These are phyloP conservation scores for Candida manassasensis DNA, from an alignment of 805 yeast species.

Conservation along the genomic window DNA sequence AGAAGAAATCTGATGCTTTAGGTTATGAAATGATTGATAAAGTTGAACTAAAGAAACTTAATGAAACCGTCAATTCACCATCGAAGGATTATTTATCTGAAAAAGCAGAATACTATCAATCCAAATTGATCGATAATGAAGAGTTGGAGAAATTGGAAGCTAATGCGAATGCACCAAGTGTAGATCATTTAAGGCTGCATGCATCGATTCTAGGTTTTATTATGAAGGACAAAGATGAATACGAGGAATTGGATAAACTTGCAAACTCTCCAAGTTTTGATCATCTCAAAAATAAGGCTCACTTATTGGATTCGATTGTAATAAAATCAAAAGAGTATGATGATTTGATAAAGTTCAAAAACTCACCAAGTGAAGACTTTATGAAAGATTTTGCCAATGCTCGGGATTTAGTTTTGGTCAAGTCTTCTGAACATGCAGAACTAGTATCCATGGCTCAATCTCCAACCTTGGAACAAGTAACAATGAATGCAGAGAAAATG, in stretches of 20 bases:
- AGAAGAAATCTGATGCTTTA: slow-evolving; percentile 11
- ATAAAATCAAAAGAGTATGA: slow-evolving; percentile 3
- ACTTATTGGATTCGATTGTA: slow-evolving; percentile 10
- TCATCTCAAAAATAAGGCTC: slow-evolving; percentile 15
- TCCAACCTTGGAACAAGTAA: slow-evolving; percentile 27
- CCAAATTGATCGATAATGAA: not conserved
- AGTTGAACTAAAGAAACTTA: not conserved
- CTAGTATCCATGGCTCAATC: slow-evolving; percentile 9
- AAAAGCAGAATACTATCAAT: not conserved
- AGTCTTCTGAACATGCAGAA: slow-evolving; percentile 17
- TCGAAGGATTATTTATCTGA: slow-evolving; percentile 1
- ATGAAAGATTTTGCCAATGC: slow-evolving; percentile 26
- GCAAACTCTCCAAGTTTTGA: slow-evolving; percentile 22
- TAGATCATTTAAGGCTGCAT: slow-evolving; percentile 3
- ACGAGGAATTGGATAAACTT: slow-evolving; percentile 19
- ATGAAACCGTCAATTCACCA: slow-evolving; percentile 6
- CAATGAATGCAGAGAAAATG: slow-evolving; percentile 15
- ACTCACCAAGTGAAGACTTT: slow-evolving; percentile 1
- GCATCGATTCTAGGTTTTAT: slow-evolving; percentile 12
- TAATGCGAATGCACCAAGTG: slow-evolving; percentile 1
- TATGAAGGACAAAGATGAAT: slow-evolving; percentile 10
- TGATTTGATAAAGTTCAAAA: not conserved
- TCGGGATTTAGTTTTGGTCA: slow-evolving; percentile 27
- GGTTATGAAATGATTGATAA: slow-evolving; percentile 9
- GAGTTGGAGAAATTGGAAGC: not conserved